Conservation (phyloP, 768 basidiomycete species). For the Gymnopilus junonius region DNA sequence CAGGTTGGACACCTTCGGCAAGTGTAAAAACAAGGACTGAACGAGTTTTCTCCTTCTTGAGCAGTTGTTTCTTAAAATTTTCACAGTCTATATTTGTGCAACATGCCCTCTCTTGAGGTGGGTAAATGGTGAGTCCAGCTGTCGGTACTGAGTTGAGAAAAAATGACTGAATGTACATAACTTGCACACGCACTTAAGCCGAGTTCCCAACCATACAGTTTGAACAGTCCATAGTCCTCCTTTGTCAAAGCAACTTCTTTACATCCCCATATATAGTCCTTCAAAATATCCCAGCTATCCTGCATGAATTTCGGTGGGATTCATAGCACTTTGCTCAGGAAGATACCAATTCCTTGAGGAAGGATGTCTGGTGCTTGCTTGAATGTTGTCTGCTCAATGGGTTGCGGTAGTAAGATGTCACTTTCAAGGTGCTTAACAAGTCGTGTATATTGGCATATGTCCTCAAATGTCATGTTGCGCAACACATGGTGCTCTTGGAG, state of each 20-base stretch:
- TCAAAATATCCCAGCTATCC: constrained; percentile 13
- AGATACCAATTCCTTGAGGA: constrained; percentile 3
- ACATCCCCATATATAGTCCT: constrained; percentile 8
- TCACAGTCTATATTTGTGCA: constrained; percentile 4
- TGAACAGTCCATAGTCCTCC: constrained; percentile 12
- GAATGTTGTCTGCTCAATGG: constrained; percentile 5
- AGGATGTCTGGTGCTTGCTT: constrained; percentile 6
- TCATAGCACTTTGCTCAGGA: constrained; percentile 1
- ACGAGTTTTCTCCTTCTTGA: constrained; percentile 24
- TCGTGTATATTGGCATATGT: neutral
- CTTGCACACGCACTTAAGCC: constrained; percentile 12
- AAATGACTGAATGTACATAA: neutral
- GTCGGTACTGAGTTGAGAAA: neutral
- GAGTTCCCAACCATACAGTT: constrained; percentile 7
- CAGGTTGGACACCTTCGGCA: constrained; percentile 23
- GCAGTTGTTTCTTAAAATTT: neutral
- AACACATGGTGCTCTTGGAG: neutral
- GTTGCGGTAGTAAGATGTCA: constrained; percentile 15
- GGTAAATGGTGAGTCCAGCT: constrained; percentile 15
- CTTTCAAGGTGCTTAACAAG: constrained; percentile 8
- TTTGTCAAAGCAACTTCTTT: neutral
- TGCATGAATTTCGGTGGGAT: constrained; percentile 5
- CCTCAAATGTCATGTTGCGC: neutral
- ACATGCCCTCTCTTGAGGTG: neutral
- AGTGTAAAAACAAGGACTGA: constrained; percentile 25